These are phyloP conservation scores for Cercospora beticola DNA, from an alignment of 2,329 filamentous ascomycete species.

Conservation along the genomic window DNA sequence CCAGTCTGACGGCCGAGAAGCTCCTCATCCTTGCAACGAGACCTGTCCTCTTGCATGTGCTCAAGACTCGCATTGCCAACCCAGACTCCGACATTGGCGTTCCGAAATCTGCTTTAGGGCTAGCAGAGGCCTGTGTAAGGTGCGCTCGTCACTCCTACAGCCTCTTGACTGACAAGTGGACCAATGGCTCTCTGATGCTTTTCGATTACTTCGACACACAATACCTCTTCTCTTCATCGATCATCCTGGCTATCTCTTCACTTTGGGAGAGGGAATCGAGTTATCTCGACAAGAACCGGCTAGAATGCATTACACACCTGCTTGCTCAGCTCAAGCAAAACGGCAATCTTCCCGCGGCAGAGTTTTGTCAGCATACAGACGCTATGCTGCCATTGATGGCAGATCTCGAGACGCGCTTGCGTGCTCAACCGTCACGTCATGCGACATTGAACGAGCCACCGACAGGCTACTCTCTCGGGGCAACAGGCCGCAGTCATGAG, in stretches of 20 bases:
- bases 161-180: not conserved
- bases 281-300: not conserved
- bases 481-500: not conserved
- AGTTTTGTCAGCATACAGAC: not conserved
- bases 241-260: not conserved
- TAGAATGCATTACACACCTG: not conserved
- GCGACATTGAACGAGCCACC: not conserved
- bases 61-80: not conserved
- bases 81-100: not conserved
- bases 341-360: not conserved
- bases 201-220: not conserved
- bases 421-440: not conserved
- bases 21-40: not conserved
- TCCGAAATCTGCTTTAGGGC: not conserved
- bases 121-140: not conserved
- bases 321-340: not conserved
- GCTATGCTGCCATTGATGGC: not conserved
- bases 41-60: not conserved
- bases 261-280: not conserved
- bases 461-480: not conserved
- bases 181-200: not conserved
- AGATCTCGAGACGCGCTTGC: not conserved
- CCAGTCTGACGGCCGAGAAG: not conserved
- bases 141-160: not conserved
- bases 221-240: not conserved